Base-by-base conservation (phyloP, 83 land plant genomes). In the Larix sibirica region DNA sequence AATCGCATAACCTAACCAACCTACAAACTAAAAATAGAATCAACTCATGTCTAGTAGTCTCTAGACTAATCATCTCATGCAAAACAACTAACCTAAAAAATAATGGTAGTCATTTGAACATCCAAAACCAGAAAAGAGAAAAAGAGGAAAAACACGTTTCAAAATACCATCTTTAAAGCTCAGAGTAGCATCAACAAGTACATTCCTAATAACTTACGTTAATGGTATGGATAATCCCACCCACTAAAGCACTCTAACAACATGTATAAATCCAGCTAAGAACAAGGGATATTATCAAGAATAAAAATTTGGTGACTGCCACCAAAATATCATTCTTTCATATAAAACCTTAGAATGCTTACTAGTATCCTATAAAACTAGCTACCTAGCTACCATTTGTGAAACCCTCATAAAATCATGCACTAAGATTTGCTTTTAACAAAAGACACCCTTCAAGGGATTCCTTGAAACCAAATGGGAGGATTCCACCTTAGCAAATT, bases 31-130 rank as follows among this genome's bases (percentile, higher is more conserved):
- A 26, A 14, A 76, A 44, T 18, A 64, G 44, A 33, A 60, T 31
- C 26, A 16, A 33, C 65, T 26, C 20, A 79, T 66, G 47, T 79
- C 83, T 61, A 97, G 69, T 82, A 81, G 85, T 97, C 99, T 21
- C 98, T 98, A 40, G 95, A 91, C 42, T 94, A 88, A 17, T 36
- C 36, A 10, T 94, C 94, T 40, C 90, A 89, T 61, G 96, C 98
- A 89, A 90, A 47, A 10, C 12, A 47, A 47, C 54, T 47, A 47
- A 47, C 54, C 12, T 47, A 0, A 0, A 9, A 47, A 47, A n/a
- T 14, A 4, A 16, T 8, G 36, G 20, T 59, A 61, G 74, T 28
- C 9, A 3, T 6, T 0, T 59, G 71, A 24, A 40, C 16, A 62
- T 54, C 82, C 79, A 42, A 73, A 76, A 9, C 36, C 23, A 58